Percentiles rank a stretch among this genome's conserved stretches.
phyloP scores from a whole-genome alignment of 306 rosid genomes.

The Trichosanthes cucumerina region DNA sequence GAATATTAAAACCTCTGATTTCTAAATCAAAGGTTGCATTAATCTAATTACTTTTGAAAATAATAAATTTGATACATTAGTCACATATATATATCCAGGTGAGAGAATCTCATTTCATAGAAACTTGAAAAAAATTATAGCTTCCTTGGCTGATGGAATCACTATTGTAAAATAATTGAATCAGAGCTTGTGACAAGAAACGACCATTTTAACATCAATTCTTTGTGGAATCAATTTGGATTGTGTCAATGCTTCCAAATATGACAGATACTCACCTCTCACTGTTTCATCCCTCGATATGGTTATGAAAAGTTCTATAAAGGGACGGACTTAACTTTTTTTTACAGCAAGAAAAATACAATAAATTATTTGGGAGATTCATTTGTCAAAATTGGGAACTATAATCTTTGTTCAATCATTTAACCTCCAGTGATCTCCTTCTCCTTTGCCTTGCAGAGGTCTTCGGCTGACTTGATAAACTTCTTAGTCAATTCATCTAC shows the following conservation, averaged over 20 bases:
- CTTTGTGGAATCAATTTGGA: background rate
- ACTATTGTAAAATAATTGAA: background rate
- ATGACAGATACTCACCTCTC: background rate
- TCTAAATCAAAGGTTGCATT: too few species aligned
- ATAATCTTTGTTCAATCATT: background rate
- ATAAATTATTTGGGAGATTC: background rate
- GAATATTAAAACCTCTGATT: too few species aligned
- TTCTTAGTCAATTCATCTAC: constrained; percentile 84
- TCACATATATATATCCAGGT: too few species aligned
- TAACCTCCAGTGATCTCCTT: constrained; percentile 57
- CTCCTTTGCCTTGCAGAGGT: constrained; percentile 72
- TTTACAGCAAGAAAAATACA: background rate
- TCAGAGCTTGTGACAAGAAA: background rate
- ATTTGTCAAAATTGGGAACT: background rate
- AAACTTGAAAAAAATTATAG: too few species aligned
- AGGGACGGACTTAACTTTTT: background rate
- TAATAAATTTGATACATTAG: too few species aligned
- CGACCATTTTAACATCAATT: background rate
- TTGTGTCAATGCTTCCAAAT: background rate
- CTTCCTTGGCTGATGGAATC: background rate
- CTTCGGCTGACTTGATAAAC: constrained; percentile 71
- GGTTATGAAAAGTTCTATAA: background rate
- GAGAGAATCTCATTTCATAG: too few species aligned
- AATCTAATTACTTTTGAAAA: too few species aligned
- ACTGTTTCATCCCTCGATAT: background rate